Base-by-base conservation (phyloP, 2,329 filamentous ascomycete genomes). In the Pseudofabraea citricarpa region DNA sequence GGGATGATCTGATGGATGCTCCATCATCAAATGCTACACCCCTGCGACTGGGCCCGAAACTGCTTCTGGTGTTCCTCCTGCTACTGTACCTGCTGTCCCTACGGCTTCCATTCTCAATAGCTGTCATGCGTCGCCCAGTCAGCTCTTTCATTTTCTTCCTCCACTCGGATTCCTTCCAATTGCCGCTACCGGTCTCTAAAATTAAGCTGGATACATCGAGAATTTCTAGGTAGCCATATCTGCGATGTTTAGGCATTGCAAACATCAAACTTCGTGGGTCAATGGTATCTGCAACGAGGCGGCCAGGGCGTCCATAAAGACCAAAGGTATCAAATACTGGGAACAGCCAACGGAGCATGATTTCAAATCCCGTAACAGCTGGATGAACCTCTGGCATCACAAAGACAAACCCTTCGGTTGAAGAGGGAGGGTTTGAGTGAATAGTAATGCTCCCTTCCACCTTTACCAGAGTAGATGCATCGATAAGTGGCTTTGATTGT, bases 251-350 rank as follows among this genome's bases (percentile, higher is more conserved):
- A 0, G 93, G 91, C 83, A 98, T 94, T 5, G 90, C 93, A 64
- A 97, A 98, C 93, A 98, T 98, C 52, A 98, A 74, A 44, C 93
- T 95, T 36, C 89, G 81, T 4, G 87, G 74, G 64, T 97, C 90
- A 35, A 90, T 77, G 0, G 87, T 84, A 59, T 95, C 95, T 3
- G 93, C 89, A 24, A 95, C 83, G 35, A 98, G 73, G 48, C 88
- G 83, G 21, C 80, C 86, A 0, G 93, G 93, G 18, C 93, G 85
- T 21, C 93, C 93, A 56, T 98, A 98, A 1, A 98, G 72, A 29
- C 77, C 81, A 63, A 96, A 98, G 0, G 88, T 88, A 62, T 98
- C 93, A 72, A 88, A 98, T 0, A 90, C 87, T 0, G 93, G 93
- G 62, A 98, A 94, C 10, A 98, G 72, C 68, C 87, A 96, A 36